These are phyloP conservation scores for Stephania yunnanensis DNA, from an alignment of 164 flowering plant species.

Conservation along the genomic window DNA sequence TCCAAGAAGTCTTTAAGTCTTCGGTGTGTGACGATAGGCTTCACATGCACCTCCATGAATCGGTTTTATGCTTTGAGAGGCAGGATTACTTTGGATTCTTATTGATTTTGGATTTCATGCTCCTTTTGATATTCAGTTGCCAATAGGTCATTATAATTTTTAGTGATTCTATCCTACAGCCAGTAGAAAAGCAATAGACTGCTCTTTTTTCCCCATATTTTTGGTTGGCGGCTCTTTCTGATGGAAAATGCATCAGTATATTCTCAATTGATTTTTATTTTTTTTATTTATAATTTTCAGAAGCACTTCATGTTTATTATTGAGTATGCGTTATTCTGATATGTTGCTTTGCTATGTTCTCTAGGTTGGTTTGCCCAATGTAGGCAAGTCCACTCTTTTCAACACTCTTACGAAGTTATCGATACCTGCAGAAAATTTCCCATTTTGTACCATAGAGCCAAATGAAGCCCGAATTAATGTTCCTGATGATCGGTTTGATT, in stretches of 20 bases:
- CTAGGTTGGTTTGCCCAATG: conserved; percentile 98
- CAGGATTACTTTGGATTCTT: too few relatives aligned
- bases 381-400: conserved; percentile 95
- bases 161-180: too few relatives aligned
- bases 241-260: neutral
- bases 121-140: too few relatives aligned
- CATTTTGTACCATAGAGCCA: conserved; percentile 96
- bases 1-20: too few relatives aligned
- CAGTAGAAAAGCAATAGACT: too few relatives aligned
- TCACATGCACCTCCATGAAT: too few relatives aligned
- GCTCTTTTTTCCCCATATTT: too few relatives aligned
- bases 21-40: too few relatives aligned
- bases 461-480: conserved; percentile 88
- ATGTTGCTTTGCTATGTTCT: conserved; percentile 8
- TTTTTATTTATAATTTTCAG: neutral
- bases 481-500: conserved; percentile 92
- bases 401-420: conserved; percentile 87
- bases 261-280: neutral
- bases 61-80: too few relatives aligned
- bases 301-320: neutral
- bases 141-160: too few relatives aligned
- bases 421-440: conserved; percentile 95
- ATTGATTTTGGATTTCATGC: too few relatives aligned
- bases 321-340: neutral
- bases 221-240: neutral